Evolutionary conservation across 2,329 filamentous ascomycete species (phyloP).

Genomic region (Colletotrichum falcatum): DNA sequence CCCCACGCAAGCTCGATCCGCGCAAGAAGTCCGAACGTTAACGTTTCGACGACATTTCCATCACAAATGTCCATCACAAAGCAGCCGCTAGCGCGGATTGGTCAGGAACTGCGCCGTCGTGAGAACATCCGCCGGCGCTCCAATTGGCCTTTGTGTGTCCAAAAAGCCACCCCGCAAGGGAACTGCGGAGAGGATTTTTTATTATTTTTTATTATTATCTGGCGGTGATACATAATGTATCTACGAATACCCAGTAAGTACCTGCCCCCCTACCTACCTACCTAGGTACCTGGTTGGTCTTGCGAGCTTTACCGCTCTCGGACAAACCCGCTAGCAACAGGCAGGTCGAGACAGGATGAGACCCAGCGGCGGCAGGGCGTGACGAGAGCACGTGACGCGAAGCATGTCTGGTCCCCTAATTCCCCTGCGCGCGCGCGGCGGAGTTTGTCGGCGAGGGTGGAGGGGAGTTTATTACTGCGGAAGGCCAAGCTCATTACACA

Average conservation of each 20-base stretch:
- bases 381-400: conserved; percentile 24
- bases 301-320: no score
- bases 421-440: not conserved
- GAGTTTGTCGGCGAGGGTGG: not conserved
- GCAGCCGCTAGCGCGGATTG: conserved; percentile 8
- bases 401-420: not conserved
- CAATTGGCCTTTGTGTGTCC: not conserved
- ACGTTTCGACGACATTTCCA: not conserved
- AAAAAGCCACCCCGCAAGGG: not conserved
- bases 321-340: not conserved
- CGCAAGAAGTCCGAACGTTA: not conserved
- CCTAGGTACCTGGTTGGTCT: no score
- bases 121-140: not conserved
- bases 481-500: not conserved
- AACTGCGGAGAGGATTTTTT: conserved; percentile 16
- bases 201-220: no score
- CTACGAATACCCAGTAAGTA: no score
- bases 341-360: conserved; percentile 28
- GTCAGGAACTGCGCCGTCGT: not conserved
- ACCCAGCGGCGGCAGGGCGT: conserved; percentile 30
- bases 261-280: no score
- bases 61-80: not conserved
- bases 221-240: not conserved
- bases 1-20: not conserved
- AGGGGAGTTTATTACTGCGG: not conserved